Evolutionary conservation across 2,329 filamentous ascomycete species (phyloP).

Genomic region (Cytospora schulzeri): DNA sequence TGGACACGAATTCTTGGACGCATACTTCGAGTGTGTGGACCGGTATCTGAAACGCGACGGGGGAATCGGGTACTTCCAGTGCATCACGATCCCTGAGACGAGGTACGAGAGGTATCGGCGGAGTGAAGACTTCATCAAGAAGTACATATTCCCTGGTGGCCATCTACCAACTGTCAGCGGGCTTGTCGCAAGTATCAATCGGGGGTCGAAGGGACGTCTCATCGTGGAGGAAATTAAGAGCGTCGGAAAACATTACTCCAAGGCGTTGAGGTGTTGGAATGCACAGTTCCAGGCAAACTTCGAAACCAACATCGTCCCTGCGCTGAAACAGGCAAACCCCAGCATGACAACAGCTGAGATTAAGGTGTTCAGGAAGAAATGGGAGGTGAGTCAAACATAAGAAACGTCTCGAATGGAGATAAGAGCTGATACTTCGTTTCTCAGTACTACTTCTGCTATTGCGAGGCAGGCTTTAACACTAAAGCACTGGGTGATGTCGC

Average conservation of each 20-base stretch:
- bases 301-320: constrained; percentile 20
- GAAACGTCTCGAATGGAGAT: background rate
- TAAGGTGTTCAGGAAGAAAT: constrained; percentile 18
- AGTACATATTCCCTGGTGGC: constrained; percentile 27
- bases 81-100: constrained; percentile 27
- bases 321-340: constrained; percentile 7
- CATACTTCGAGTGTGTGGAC: constrained; percentile 27
- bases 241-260: constrained; percentile 22
- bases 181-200: constrained; percentile 21
- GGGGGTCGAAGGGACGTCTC: constrained; percentile 19
- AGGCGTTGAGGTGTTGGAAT: constrained; percentile 21
- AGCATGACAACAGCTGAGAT: constrained; percentile 18
- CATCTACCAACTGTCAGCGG: constrained; percentile 27
- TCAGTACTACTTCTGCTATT: constrained; percentile 27
- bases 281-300: constrained; percentile 19
- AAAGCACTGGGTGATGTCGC: constrained; percentile 22
- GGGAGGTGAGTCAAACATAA: constrained; percentile 23
- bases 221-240: constrained; percentile 28
- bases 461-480: constrained; percentile 25
- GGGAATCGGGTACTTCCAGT: constrained; percentile 26
- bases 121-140: constrained; percentile 28
- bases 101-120: constrained; percentile 19
- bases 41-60: constrained; percentile 20
- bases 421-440: background rate
- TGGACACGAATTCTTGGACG: constrained; percentile 22